A percentile compares a stretch with the other conserved stretches of the same genome.
Conservation (phyloP, 116 monocot genomes). For the Trichopus zeylanicus region DNA sequence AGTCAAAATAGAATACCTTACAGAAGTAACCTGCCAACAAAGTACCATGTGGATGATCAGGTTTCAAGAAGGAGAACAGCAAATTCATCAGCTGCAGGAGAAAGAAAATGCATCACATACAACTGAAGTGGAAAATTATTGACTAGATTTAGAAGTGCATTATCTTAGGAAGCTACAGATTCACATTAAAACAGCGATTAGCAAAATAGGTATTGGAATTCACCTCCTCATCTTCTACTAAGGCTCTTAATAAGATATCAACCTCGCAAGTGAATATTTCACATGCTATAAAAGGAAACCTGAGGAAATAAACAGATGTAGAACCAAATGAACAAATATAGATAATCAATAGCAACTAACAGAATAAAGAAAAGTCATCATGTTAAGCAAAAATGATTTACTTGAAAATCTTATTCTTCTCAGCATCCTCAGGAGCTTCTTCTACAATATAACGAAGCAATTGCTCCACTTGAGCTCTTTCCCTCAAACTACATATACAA, state of each 20-base stretch:
- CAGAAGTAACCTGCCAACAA: constrained; percentile 88
- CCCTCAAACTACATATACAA: constrained; percentile 47
- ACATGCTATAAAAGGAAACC: constrained; percentile 97
- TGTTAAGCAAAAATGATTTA: constrained; percentile 28
- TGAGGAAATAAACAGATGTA: constrained; percentile 15
- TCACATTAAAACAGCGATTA: neutral
- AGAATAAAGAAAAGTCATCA: no score
- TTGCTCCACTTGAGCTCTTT: constrained; percentile 76
- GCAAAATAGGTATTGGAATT: neutral
- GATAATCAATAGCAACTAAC: no score
- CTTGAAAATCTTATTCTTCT: constrained; percentile 75
- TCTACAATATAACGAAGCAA: constrained; percentile 85
- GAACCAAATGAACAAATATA: constrained; percentile 2
- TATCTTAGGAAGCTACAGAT: neutral
- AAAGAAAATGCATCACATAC: neutral
- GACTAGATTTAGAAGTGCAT: neutral
- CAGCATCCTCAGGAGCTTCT: constrained; percentile 81
- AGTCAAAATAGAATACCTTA: constrained; percentile 45
- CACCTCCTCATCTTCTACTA: constrained; percentile 87
- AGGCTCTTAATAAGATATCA: constrained; percentile 73
- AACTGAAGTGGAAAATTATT: neutral
- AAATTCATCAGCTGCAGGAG: constrained; percentile 56
- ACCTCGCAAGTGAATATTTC: constrained; percentile 99
- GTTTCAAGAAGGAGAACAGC: constrained; percentile 86
- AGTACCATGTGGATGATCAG: constrained; percentile 55